Evolutionary conservation across 768 basidiomycete genomes (phyloP).

Genomic region (Russula compacta): DNA sequence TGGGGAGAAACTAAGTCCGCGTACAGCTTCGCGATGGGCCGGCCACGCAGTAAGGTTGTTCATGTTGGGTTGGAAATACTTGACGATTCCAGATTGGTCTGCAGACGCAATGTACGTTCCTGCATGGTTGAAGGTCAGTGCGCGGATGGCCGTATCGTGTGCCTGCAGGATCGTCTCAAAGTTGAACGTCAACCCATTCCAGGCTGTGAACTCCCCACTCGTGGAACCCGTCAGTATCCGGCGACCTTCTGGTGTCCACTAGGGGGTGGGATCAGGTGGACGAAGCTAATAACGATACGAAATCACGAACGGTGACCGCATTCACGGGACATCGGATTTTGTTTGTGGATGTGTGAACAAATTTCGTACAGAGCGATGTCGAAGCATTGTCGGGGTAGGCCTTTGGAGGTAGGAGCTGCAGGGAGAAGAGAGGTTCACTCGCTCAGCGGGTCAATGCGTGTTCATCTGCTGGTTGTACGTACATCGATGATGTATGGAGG

Average conservation of each 20-base stretch:
- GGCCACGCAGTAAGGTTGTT: conserved; percentile 94
- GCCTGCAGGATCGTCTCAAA: conserved; percentile 99
- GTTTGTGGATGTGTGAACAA: conserved; percentile 97
- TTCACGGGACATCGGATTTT: conserved; percentile 97
- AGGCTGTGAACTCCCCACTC: conserved; percentile 95
- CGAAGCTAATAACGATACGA: background rate
- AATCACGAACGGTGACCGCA: conserved; percentile 70
- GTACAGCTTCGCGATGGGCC: conserved; percentile 92
- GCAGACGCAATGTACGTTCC: conserved; percentile 90
- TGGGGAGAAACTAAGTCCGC: conserved; percentile 86
- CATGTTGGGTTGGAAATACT: conserved; percentile 99
- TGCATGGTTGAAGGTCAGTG: conserved; percentile 83
- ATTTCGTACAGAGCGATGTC: conserved; percentile 92
- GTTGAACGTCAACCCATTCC: conserved; percentile 99
- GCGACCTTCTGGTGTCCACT: conserved; percentile 98
- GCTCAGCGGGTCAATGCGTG: conserved; percentile 9
- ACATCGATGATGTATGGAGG: conserved; percentile 89
- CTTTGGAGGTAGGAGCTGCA: conserved; percentile 84
- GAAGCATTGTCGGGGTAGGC: conserved; percentile 89
- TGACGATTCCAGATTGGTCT: conserved; percentile 90
- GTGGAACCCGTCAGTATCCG: conserved; percentile 92
- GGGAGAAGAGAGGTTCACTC: conserved; percentile 10
- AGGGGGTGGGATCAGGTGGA: conserved; percentile 2
- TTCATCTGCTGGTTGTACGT: conserved; percentile 26
- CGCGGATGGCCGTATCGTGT: conserved; percentile 89